These are phyloP conservation scores for Trichoderma lentiforme DNA, from an alignment of 2,329 filamentous ascomycete genomes.

Conservation along the genomic window DNA sequence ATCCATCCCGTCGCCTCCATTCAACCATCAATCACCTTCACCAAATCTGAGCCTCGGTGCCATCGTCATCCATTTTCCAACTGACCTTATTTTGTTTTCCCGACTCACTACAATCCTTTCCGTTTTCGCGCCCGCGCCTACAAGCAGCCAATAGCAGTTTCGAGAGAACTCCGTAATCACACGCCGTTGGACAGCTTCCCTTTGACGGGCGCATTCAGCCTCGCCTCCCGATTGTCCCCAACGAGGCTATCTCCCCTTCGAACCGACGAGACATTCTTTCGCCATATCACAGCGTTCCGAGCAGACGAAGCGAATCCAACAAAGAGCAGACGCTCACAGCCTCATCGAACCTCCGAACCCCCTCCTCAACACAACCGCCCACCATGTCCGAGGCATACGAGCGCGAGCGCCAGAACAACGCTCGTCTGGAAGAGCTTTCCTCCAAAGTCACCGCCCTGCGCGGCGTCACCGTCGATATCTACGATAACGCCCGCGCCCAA, in stretches of 20 bases:
- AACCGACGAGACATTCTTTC: neutral
- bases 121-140: neutral
- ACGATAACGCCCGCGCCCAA: constrained; percentile 89
- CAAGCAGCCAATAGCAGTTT: neutral
- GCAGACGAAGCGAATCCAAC: neutral
- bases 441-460: constrained; percentile 89
- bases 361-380: neutral
- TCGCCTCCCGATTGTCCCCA: neutral
- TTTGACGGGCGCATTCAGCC: neutral
- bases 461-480: constrained; percentile 94
- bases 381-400: constrained; percentile 73
- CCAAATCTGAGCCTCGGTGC: neutral
- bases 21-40: neutral
- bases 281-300: neutral
- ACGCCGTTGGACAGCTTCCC: neutral
- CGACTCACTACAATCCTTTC: neutral
- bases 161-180: neutral
- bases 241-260: neutral
- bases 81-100: neutral
- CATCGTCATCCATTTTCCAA: constrained; percentile 13
- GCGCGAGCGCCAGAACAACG: constrained; percentile 88
- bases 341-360: neutral
- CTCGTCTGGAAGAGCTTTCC: constrained; percentile 85
- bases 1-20: neutral
- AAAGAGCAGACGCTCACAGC: neutral